Percentiles rank a stretch among this genome's conserved stretches.
phyloP scores from a whole-genome alignment of 148 eudicot species.

The Camellia lanceoleosa region DNA sequence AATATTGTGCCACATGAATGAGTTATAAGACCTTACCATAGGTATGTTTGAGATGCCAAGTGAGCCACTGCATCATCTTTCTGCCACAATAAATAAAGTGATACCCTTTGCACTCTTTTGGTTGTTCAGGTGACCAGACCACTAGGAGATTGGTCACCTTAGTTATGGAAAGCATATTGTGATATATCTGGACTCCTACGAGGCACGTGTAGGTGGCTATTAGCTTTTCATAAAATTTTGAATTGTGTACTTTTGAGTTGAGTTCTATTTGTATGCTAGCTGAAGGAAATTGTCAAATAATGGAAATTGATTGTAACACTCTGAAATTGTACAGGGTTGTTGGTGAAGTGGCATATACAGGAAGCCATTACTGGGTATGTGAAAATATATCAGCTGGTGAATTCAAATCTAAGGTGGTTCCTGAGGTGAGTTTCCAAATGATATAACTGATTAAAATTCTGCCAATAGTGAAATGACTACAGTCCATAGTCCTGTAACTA shows the following conservation, averaged over 20 bases:
- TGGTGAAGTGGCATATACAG: conserved; percentile 56
- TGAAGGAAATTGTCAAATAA: not conserved
- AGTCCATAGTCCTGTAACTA: not conserved
- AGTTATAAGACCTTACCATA: not conserved
- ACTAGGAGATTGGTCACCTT: not conserved
- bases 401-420: conserved; percentile 22
- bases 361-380: conserved; percentile 51
- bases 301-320: conserved; percentile 6
- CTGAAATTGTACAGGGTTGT: conserved; percentile 45
- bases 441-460: not conserved
- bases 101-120: not conserved
- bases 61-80: not conserved
- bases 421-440: conserved; percentile 44
- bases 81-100: not conserved
- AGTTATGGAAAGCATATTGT: not conserved
- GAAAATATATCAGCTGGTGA: conserved; percentile 37
- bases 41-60: not conserved
- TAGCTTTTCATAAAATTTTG: not conserved
- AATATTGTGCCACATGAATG: not conserved
- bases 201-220: not conserved
- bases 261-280: not conserved
- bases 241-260: not conserved
- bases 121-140: not conserved
- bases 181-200: no score
- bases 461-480: not conserved